Evolutionary conservation across 176 grass and related monocot genomes (phyloP).

Genomic region (Cenchrus americanus): DNA sequence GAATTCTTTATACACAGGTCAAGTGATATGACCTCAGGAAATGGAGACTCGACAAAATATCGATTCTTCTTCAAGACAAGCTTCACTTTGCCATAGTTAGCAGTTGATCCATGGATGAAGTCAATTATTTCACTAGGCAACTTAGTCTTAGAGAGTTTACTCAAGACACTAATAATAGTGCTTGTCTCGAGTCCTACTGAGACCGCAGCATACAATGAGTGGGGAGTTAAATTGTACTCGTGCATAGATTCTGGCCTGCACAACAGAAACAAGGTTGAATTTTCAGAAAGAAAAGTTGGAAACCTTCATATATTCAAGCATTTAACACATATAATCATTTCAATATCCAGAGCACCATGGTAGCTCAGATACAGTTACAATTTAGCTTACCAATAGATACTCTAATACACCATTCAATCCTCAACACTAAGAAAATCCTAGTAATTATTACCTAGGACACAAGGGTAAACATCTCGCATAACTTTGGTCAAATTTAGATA

Average conservation of each 20-base stretch:
- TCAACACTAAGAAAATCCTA: neutral
- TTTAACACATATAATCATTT: neutral
- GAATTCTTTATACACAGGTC: slow-evolving; percentile 27
- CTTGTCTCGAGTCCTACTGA: slow-evolving; percentile 88
- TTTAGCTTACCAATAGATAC: slow-evolving; percentile 21
- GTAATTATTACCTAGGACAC: neutral
- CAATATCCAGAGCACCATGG: slow-evolving; percentile 8
- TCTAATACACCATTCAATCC: slow-evolving; percentile 14
- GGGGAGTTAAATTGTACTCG: slow-evolving; percentile 92
- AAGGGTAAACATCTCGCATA: neutral
- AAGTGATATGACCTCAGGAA: slow-evolving; percentile 79
- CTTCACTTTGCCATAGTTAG: slow-evolving; percentile 99
- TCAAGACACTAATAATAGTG: slow-evolving; percentile 89
- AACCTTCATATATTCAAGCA: neutral
- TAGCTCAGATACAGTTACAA: slow-evolving; percentile 29
- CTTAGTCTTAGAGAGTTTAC: slow-evolving; percentile 91
- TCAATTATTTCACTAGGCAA: slow-evolving; percentile 91
- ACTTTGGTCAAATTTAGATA: neutral
- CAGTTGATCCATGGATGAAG: slow-evolving; percentile 90
- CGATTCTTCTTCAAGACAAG: slow-evolving; percentile 97
- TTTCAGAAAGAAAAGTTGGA: slow-evolving; percentile 5
- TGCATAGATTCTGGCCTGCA: slow-evolving; percentile 92
- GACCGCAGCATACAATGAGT: slow-evolving; percentile 95
- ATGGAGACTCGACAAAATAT: slow-evolving; percentile 92
- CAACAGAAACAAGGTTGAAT: slow-evolving; percentile 28